Percentiles rank a stretch among this genome's conserved stretches.
phyloP scores from a whole-genome alignment of 139 green algal genomes.

The Protoeuglena noctilucae region DNA sequence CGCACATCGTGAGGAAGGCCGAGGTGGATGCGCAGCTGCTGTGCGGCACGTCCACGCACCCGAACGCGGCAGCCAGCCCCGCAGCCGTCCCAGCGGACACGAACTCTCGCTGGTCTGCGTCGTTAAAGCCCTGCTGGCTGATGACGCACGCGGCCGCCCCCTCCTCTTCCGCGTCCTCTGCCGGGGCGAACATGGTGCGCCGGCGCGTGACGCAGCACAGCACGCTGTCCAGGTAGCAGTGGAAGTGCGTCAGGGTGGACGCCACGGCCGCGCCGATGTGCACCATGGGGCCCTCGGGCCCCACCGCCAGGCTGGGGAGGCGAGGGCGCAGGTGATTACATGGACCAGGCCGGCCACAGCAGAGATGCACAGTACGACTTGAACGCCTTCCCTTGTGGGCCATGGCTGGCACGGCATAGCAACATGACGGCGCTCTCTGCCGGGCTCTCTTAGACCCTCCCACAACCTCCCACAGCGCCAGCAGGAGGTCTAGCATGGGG shows the following conservation, averaged over 20 bases:
- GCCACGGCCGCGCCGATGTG: slow-evolving; percentile 73
- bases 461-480: too few relatives aligned
- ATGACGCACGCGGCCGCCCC: too few relatives aligned
- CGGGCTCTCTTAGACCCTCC: too few relatives aligned
- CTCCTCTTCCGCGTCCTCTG: background rate
- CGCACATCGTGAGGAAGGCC: too few relatives aligned
- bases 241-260: slow-evolving; percentile 18
- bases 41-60: too few relatives aligned
- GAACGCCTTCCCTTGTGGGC: too few relatives aligned
- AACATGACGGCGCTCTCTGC: too few relatives aligned
- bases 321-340: slow-evolving; percentile 29
- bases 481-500: too few relatives aligned
- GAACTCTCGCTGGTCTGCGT: slow-evolving; percentile 62
- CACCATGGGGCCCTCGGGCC: slow-evolving; percentile 73
- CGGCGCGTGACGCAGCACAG: slow-evolving; percentile 8
- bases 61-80: slow-evolving; percentile 27
- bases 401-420: too few relatives aligned
- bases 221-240: slow-evolving; percentile 43
- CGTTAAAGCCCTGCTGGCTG: slow-evolving; percentile 6
- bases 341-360: slow-evolving; percentile 47
- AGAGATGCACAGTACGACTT: slow-evolving; percentile 20
- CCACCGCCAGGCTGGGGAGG: slow-evolving; percentile 31
- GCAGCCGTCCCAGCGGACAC: slow-evolving; percentile 62
- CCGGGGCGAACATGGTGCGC: slow-evolving; percentile 8
- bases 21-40: too few relatives aligned